Percentiles rank a stretch among this genome's conserved stretches.
Evolutionary conservation across 306 rosid species (phyloP).

Genomic region (Carpinus viminea): DNA sequence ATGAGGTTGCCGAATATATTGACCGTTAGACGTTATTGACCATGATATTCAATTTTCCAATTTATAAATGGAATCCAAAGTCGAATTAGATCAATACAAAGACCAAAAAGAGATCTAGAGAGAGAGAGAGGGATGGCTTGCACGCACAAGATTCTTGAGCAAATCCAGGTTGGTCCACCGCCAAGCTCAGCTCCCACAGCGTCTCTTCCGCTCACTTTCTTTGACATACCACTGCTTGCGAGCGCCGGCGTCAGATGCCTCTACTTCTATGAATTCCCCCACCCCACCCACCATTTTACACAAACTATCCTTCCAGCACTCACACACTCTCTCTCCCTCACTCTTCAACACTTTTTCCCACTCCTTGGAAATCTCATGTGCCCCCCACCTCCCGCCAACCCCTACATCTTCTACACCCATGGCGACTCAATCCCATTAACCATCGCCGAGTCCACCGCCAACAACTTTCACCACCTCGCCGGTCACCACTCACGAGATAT

Average conservation of each 20-base stretch:
- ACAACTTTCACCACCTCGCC: slow-evolving; percentile 17
- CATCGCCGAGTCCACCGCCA: slow-evolving; percentile 22
- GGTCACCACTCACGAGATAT: slow-evolving; percentile 18
- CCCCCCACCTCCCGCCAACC: slow-evolving; percentile 36
- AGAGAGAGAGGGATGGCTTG: too few species aligned
- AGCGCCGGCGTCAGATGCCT: slow-evolving; percentile 22
- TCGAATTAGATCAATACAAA: too few species aligned
- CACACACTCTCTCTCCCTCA: slow-evolving; percentile 37
- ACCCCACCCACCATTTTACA: slow-evolving; percentile 27
- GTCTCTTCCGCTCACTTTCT: slow-evolving; percentile 36
- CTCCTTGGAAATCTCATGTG: slow-evolving; percentile 19
- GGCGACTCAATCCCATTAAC: slow-evolving; percentile 23
- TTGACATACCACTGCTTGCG: slow-evolving; percentile 30
- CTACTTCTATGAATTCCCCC: slow-evolving; percentile 34
- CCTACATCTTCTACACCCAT: slow-evolving; percentile 26
- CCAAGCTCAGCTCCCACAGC: slow-evolving; percentile 33
- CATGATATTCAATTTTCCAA: too few species aligned
- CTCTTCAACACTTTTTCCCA: slow-evolving; percentile 43
- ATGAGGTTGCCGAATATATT: too few species aligned
- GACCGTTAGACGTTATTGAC: too few species aligned
- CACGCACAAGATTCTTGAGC: slow-evolving; percentile 1
- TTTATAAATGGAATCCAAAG: too few species aligned
- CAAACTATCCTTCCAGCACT: slow-evolving; percentile 30
- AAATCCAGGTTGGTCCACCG: slow-evolving; percentile 32
- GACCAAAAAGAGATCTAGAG: too few species aligned